phyloP scores from a whole-genome alignment of 2,329 filamentous ascomycete genomes.

The Lachnellula subtilissima region DNA sequence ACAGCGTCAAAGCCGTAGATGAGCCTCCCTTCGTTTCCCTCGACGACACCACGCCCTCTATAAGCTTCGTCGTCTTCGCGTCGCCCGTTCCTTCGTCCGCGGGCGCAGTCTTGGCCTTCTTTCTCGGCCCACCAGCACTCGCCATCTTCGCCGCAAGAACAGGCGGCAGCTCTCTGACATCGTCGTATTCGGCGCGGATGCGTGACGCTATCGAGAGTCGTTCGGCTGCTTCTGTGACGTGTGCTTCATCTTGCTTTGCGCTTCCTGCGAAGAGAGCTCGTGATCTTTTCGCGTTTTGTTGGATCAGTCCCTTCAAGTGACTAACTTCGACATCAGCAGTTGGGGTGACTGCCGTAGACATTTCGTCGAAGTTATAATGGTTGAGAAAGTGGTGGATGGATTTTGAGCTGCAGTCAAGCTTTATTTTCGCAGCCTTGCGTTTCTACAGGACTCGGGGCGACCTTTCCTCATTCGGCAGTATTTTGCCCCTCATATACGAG shows the following conservation, averaged over 20 bases:
- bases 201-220: conserved; percentile 26
- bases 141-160: conserved; percentile 76
- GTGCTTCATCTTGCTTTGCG: conserved; percentile 16
- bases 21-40: conserved; percentile 33
- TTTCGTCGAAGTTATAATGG: conserved; percentile 8
- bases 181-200: conserved; percentile 62
- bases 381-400: neutral
- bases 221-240: conserved; percentile 26
- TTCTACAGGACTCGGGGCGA: neutral
- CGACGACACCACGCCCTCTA: conserved; percentile 53
- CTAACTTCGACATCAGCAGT: conserved; percentile 14
- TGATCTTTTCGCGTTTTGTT: conserved; percentile 39
- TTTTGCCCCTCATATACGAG: conserved; percentile 5
- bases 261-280: conserved; percentile 36
- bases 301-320: conserved; percentile 36
- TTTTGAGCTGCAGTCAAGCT: neutral
- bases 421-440: conserved; percentile 13
- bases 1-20: conserved; percentile 53
- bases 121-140: conserved; percentile 54
- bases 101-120: conserved; percentile 51
- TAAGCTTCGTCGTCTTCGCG: conserved; percentile 58
- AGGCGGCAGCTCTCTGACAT: conserved; percentile 71
- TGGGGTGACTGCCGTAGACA: conserved; percentile 8
- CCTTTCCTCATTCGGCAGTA: conserved; percentile 1
- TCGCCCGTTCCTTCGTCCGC: conserved; percentile 24